Conservation (phyloP, 495 filamentous ascomycete genomes). For the Thermochaetoides thermophila region DNA sequence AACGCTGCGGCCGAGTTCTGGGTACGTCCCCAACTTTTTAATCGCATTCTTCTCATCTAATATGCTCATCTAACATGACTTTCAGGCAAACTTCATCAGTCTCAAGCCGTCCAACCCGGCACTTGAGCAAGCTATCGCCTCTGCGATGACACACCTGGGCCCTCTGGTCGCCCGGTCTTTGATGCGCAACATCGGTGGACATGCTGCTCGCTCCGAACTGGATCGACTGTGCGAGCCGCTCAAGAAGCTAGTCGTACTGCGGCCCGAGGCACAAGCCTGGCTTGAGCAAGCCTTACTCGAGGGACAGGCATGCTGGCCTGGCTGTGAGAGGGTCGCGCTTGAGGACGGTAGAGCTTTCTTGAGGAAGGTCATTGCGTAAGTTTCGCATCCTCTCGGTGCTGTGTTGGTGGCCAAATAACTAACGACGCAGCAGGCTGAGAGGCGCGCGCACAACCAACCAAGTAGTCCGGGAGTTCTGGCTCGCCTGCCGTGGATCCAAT, state of each 20-base stretch:
- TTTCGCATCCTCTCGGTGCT: neutral
- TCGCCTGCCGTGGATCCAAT: conserved; percentile 9
- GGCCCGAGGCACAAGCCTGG: conserved; percentile 47
- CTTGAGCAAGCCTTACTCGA: conserved; percentile 39
- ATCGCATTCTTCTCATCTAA: no score
- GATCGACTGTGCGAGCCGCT: conserved; percentile 63
- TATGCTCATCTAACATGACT: conserved; percentile 8
- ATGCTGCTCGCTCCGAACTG: conserved; percentile 61
- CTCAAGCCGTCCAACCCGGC: conserved; percentile 24
- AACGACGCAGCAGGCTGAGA: conserved; percentile 9
- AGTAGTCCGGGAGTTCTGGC: conserved; percentile 15
- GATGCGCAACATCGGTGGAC: conserved; percentile 56
- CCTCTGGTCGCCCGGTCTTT: conserved; percentile 45
- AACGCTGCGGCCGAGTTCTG: conserved; percentile 68
- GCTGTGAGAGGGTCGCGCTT: conserved; percentile 38
- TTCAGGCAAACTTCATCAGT: conserved; percentile 32
- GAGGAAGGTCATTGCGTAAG: conserved; percentile 42
- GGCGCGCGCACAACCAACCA: conserved; percentile 12
- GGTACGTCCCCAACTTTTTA: conserved; percentile 31
- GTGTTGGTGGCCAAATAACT: no score
- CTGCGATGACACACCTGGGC: conserved; percentile 41
- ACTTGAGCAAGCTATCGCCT: conserved; percentile 33
- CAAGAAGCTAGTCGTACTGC: conserved; percentile 54
- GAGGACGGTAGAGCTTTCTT: conserved; percentile 48
- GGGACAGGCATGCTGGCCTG: no score